Base-by-base conservation (phyloP, 495 filamentous ascomycete genomes). In the Rhizodiscina lignyota region DNA sequence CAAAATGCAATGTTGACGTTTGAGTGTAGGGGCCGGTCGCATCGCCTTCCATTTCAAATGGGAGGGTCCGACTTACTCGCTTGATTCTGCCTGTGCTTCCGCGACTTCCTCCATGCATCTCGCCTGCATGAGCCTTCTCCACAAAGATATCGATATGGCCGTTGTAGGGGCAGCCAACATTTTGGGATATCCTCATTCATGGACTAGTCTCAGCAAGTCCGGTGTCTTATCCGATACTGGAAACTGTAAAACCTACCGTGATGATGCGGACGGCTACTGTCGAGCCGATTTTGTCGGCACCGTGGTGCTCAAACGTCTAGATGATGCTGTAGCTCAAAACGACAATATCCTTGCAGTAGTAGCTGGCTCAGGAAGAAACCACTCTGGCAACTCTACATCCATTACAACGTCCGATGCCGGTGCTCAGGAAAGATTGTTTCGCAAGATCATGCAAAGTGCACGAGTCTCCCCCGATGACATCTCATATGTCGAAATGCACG, bases 401-500 rank as follows among this genome's bases (percentile, higher is more conserved):
- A 89, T 89, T 45, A 89, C 82, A 0, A 73, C 78, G 19, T 81
- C 82, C n/a, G 76, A 81, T 50, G 72, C 67, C 2, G 70, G 68
- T 2, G 77, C 79, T 0, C 83, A 91, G 49, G 67, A 75, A 4
- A 53, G 66, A 8, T 61, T 87, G n/a, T 86, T 77, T 40, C 58
- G 63, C 12, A 62, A 73, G 18, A 66, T 87, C 26, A 60, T 86
- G 11, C 67, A 75, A 30, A 64, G 79, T 23, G 74, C 78, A 6
- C 68, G 77, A 26, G 63, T 81, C 4, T 70, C 83, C 36, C 77
- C 83, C 2, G 67, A 70, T 35, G 75, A 85, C 32, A 57, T 87
- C 16, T 74, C 74, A 56, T 89, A 87, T 42, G 71, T 89, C 11
- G 83, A 91, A 50, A 83, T 85, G 72, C 83, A 91, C 50, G 83